Evolutionary conservation across 2,329 filamentous ascomycete genomes (phyloP), one percentile per base, ranked within the genome.

Genomic region (Xylaria sp.): DNA sequence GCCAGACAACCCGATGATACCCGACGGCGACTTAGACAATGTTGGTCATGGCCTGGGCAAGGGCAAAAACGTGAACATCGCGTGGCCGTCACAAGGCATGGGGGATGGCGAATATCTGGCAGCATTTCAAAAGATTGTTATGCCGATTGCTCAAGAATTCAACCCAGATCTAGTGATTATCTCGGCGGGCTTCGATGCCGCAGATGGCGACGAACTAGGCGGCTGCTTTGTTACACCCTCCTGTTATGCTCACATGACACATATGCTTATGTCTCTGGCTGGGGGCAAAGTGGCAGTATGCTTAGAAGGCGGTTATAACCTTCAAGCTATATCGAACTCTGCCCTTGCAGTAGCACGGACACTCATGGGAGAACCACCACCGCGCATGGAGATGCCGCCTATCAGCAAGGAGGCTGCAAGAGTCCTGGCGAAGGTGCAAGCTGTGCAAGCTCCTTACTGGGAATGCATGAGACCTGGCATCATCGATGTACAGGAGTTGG

Each of bases 181-280:
- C 66, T 96, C 96, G 23, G 94, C 96, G 51, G 96, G 96, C 0
- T 99, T 99, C 75, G 96, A 99, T 79, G 96, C 96, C 18, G 96
- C 96, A 0, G 93, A 92, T 72, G 96, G 96, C 13, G 96, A 99
- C 80, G 91, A 96, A 77, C 87, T 99, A 1, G 96, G 96, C 60
- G 94, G 92, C 39, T 99, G 96, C 79, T 95, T 94, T 77, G 96
- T 99, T 5, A 92, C 94, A 0, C 96, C 96, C 0, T 83, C 90
- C 4, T 97, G 96, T 78, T 99, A 98, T 78, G 93, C 94, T 15
- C 95, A 99, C 78, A 98, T 99, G 96, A 98, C 96, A 18, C 94
- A 98, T 78, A 98, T 98, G 95, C 88, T 99, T 57, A 98, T 98
- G 94, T 94, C 93, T 1, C 85, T 99, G 23, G 95, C 96, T 0